phyloP scores from a whole-genome alignment of 2,329 filamentous ascomycete species.

The Ceratocystis papillata region DNA sequence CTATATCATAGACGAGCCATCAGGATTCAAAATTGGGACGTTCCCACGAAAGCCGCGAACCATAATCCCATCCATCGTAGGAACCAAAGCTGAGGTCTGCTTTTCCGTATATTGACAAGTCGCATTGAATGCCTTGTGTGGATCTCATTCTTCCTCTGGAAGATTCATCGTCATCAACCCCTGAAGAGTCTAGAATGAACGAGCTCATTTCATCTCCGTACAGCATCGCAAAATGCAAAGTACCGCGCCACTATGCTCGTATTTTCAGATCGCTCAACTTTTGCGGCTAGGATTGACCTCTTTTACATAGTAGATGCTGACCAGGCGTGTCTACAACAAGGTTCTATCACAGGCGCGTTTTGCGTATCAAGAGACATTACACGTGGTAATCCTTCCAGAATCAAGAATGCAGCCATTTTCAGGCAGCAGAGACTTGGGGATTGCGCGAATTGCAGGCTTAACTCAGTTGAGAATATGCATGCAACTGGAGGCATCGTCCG shows the following conservation, averaged over 20 bases:
- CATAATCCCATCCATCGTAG: not conserved
- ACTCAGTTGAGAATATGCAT: not conserved
- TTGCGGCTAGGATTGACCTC: not conserved
- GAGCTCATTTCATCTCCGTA: slow-evolving; percentile 7
- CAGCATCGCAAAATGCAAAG: not conserved
- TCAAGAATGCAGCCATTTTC: slow-evolving; percentile 6
- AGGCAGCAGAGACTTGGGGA: not conserved
- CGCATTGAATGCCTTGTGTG: not conserved
- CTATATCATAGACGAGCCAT: no score
- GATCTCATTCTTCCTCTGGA: not conserved
- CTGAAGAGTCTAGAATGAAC: not conserved
- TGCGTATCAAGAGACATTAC: slow-evolving; percentile 1
- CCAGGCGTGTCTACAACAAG: slow-evolving; percentile 22
- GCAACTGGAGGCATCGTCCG: slow-evolving; percentile 20
- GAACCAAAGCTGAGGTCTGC: slow-evolving; percentile 11
- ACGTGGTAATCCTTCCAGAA: not conserved
- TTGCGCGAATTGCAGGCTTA: not conserved
- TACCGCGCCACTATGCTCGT: slow-evolving; percentile 8
- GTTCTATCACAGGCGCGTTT: not conserved
- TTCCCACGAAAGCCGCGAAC: slow-evolving; percentile 11
- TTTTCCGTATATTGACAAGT: not conserved
- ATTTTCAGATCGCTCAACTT: slow-evolving; percentile 1
- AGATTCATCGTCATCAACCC: slow-evolving; percentile 12
- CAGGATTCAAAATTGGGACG: not conserved
- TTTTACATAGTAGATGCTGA: slow-evolving; percentile 23